Percentiles rank a stretch among this genome's conserved stretches.
These are phyloP conservation scores for Pezicula radicicola DNA, from an alignment of 2,329 filamentous ascomycete genomes.

Conservation along the genomic window DNA sequence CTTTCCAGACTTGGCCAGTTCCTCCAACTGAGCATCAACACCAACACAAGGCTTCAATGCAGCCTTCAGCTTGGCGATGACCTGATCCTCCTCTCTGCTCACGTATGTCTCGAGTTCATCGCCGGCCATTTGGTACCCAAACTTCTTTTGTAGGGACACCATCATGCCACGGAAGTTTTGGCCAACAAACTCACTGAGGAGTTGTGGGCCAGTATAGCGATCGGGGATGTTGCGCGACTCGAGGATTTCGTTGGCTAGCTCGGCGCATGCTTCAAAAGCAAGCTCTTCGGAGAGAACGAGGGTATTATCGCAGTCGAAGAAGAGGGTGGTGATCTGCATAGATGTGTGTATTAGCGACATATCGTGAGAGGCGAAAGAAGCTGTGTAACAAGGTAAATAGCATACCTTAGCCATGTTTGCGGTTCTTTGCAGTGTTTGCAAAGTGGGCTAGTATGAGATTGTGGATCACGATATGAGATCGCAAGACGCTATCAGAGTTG, in stretches of 20 bases:
- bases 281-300: conserved; percentile 88
- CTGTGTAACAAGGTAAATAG: background rate
- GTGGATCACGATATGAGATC: background rate
- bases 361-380: background rate
- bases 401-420: background rate
- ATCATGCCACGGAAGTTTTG: conserved; percentile 96
- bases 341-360: background rate
- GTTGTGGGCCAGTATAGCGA: conserved; percentile 73
- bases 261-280: conserved; percentile 87
- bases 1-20: conserved; percentile 56
- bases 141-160: conserved; percentile 68
- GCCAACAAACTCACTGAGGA: conserved; percentile 86
- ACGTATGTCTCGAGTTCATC: conserved; percentile 75
- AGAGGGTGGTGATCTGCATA: conserved; percentile 63
- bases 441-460: background rate
- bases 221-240: conserved; percentile 57
- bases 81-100: conserved; percentile 73
- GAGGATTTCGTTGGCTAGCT: conserved; percentile 84
- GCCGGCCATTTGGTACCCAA: conserved; percentile 65
- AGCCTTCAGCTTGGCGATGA: conserved; percentile 75
- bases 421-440: background rate
- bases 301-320: conserved; percentile 86
- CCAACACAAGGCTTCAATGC: conserved; percentile 67
- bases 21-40: conserved; percentile 64
- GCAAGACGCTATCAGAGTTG: background rate